A percentile compares a stretch with the other conserved stretches of the same genome.
These are phyloP conservation scores for Panaeolus papilionaceus DNA, from an alignment of 768 basidiomycete genomes.

Conservation along the genomic window DNA sequence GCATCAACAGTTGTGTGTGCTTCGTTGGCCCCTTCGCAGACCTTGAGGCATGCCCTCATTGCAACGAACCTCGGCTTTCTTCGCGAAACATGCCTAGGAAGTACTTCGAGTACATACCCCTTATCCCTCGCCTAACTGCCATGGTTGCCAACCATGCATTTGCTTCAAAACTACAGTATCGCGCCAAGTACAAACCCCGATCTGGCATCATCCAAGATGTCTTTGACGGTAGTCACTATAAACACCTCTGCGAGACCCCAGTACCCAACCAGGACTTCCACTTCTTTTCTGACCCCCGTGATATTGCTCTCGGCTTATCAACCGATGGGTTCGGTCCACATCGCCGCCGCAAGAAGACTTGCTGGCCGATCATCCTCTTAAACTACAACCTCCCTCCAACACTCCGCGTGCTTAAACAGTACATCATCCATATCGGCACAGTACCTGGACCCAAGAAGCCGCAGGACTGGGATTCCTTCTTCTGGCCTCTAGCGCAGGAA, in stretches of 20 bases:
- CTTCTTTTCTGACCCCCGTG: slow-evolving; percentile 41
- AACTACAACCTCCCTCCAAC: no score
- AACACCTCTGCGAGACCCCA: slow-evolving; percentile 23
- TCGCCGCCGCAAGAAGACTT: slow-evolving; percentile 36
- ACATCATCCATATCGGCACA: no score
- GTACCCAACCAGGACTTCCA: slow-evolving; percentile 33
- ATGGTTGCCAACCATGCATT: slow-evolving; percentile 28
- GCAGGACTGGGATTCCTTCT: no score
- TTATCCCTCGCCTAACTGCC: slow-evolving; percentile 31
- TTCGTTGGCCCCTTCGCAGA: slow-evolving; percentile 30
- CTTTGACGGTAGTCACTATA: slow-evolving; percentile 42
- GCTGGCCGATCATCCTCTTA: slow-evolving; percentile 34
- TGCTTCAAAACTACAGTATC: slow-evolving; percentile 25
- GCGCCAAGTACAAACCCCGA: slow-evolving; percentile 27
- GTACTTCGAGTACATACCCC: slow-evolving; percentile 42
- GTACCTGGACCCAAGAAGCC: no score
- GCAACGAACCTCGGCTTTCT: slow-evolving; percentile 26
- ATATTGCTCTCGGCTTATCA: slow-evolving; percentile 49
- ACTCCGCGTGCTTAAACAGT: no score
- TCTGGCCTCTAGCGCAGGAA: no score
- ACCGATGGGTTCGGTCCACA: slow-evolving; percentile 50
- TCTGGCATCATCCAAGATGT: slow-evolving; percentile 37
- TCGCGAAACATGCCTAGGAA: slow-evolving; percentile 27
- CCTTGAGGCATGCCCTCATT: slow-evolving; percentile 36
- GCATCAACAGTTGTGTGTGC: slow-evolving; percentile 16